Evolutionary conservation across 441 rosid species (phyloP), one percentile per base, ranked within the genome.

Genomic region (Melastoma candidum): DNA sequence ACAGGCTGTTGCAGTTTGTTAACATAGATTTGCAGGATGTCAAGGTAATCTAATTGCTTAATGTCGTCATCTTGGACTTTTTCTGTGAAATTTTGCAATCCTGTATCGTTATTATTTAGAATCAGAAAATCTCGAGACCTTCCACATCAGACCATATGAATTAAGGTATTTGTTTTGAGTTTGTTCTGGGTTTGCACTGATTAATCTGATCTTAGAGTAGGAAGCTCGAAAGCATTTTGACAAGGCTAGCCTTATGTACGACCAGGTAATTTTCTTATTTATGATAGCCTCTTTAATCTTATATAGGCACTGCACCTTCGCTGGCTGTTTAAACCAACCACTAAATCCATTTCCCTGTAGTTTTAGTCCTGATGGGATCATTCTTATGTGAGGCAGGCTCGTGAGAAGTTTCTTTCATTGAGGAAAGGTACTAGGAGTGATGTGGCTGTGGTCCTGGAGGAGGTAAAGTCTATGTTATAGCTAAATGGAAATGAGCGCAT

Each of bases 181-280:
- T 22, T 52, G 11, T 36, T 43, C 29, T 52, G 55, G 55, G 36
- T 52, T 44, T 52, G 26, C 55, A 43, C 13, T 43, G 43, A 11
- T 11, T 17, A 17, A 29, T 58, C n/a, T 44, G 0, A 4, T 46
- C 36, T 76, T 66, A 44, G 46, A 68, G 75, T 87, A 95, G 97
- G 99, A 95, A 87, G 97, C 95, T 49, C 81, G 97, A 66, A 90
- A 85, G 76, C 79, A 81, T 51, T 94, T 95, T 79, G 99, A 95
- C 78, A 95, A 90, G 80, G 90, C 97, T 63, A 82, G 95, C 70
- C 85, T 95, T 69, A 68, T 79, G 53, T 95, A 95, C 60, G 98
- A 95, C 63, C 99, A 95, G 99, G 99, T 90, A 48, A 49, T 29
- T 10, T 46, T 46, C 55, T 48, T 17, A 48, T 24, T 49, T 41